These are phyloP conservation scores for Sclerotinia glacialis DNA, from an alignment of 2,329 filamentous ascomycete genomes.

Conservation along the genomic window DNA sequence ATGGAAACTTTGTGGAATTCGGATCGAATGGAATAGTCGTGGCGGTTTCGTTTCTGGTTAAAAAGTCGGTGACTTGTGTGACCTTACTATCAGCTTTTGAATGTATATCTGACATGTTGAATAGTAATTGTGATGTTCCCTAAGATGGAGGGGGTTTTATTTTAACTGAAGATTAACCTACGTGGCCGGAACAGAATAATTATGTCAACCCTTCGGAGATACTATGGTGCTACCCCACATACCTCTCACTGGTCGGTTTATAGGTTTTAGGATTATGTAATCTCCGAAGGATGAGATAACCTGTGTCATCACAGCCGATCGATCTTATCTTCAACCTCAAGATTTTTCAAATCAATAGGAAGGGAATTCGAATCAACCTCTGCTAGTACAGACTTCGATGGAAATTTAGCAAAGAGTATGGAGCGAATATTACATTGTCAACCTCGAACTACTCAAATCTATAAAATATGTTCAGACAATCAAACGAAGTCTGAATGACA, in stretches of 20 bases:
- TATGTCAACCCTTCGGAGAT: too few relatives aligned
- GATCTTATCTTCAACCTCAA: not conserved
- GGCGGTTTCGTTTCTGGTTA: slow-evolving; percentile 33
- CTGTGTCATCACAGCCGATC: not conserved
- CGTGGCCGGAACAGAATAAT: too few relatives aligned
- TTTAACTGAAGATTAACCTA: too few relatives aligned
- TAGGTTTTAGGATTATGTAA: too few relatives aligned
- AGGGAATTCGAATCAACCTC: not conserved
- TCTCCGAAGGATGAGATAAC: too few relatives aligned
- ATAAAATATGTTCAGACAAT: not conserved
- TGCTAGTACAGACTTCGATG: not conserved
- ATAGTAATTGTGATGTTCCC: not conserved
- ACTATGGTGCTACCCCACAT: too few relatives aligned
- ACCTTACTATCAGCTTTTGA: slow-evolving; percentile 29
- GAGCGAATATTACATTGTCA: not conserved
- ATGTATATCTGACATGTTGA: slow-evolving; percentile 27
- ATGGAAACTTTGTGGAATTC: slow-evolving; percentile 36
- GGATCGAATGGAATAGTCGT: slow-evolving; percentile 36
- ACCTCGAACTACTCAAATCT: not conserved
- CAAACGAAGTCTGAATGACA: not conserved
- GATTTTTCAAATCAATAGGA: not conserved
- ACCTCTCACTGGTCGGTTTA: too few relatives aligned
- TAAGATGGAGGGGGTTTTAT: too few relatives aligned
- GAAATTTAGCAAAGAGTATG: not conserved
- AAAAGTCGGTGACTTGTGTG: slow-evolving; percentile 33